Base-by-base conservation (phyloP, 805 yeast species). In the Candida sakaeoensis region DNA sequence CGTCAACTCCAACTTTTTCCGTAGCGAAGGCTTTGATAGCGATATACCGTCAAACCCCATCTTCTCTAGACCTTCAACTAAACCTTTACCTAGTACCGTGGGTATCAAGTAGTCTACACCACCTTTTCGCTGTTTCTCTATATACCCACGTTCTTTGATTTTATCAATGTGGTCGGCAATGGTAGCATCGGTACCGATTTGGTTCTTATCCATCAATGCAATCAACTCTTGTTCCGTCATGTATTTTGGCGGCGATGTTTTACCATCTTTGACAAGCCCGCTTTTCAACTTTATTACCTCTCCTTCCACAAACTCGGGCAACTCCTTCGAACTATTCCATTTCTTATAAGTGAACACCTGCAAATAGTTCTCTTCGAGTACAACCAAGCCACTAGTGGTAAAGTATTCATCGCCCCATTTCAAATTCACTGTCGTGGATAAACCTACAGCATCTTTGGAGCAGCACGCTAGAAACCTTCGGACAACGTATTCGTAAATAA, bases 111-210 rank as follows among this genome's bases (percentile, higher is more conserved):
- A 66, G 37, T 67, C 71, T 1, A 63, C 63, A 17, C 66, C 50
- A 15, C 65, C 61, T 31, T 52, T 49, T 32, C 59, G 64, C 39
- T 57, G 62, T 47, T 73, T 79, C 13, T 60, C 62, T 4, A 86
- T 76, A 52, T 90, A 95, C 14, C 79, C 78, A 39, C 99, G 63
- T 8, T 60, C 58, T 21, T 75, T 63, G 31, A 93, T 80, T 54
- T 85, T 90, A 42, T 85, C 89, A 27, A 93, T 93, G 60, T 93
- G 99, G 31, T 93, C 99, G 0, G 98, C 99, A 61, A 93, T 95
- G 0, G 99, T 93, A 1, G 99, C 99, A 66, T 93, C 99, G 0
- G 99, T 93, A 2, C 99, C 99, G 33, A 93, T 93, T 0, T 98
- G 98, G 59, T 93, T 93, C 8, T 80, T 85, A 65, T 95, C 98